These are phyloP conservation scores for Ochetophila trinervis DNA, from an alignment of 306 rosid species.

Conservation along the genomic window DNA sequence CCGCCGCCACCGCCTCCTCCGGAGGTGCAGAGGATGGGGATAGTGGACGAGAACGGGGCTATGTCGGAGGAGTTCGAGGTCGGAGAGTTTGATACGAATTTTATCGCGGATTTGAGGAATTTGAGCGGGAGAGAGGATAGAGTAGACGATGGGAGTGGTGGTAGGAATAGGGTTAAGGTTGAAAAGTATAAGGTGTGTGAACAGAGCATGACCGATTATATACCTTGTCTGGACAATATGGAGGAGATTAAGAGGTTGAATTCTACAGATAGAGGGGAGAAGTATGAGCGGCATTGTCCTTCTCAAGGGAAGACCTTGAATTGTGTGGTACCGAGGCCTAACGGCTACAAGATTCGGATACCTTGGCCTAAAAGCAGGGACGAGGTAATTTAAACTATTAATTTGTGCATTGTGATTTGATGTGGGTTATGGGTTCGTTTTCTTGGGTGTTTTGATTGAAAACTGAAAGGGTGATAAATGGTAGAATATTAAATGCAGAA, in stretches of 20 bases:
- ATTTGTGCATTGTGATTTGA: slow-evolving; percentile 19
- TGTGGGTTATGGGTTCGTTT: not conserved
- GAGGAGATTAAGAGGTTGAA: slow-evolving; percentile 37
- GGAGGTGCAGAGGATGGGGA: slow-evolving; percentile 50
- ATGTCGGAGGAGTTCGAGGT: slow-evolving; percentile 73
- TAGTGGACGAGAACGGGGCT: slow-evolving; percentile 66
- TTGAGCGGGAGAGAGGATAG: slow-evolving; percentile 20
- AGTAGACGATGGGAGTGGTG: slow-evolving; percentile 6
- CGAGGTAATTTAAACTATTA: slow-evolving; percentile 54
- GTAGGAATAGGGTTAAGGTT: slow-evolving; percentile 28
- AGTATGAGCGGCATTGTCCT: slow-evolving; percentile 78
- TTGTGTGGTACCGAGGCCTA: slow-evolving; percentile 67
- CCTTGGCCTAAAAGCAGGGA: slow-evolving; percentile 85
- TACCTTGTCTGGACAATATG: slow-evolving; percentile 79
- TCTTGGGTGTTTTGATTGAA: not conserved
- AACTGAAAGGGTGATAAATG: not conserved
- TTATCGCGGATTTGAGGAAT: slow-evolving; percentile 29
- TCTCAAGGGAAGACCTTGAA: slow-evolving; percentile 39
- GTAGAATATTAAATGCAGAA: not conserved
- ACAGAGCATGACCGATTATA: slow-evolving; percentile 50
- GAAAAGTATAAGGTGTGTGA: slow-evolving; percentile 47
- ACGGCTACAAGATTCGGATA: slow-evolving; percentile 53
- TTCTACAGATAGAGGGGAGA: slow-evolving; percentile 50
- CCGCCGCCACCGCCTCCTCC: slow-evolving; percentile 37
- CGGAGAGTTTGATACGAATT: slow-evolving; percentile 51